Percentiles rank a stretch among this genome's conserved stretches.
Evolutionary conservation across 495 filamentous ascomycete genomes (phyloP).

Genomic region (Lepidopterella palustris): DNA sequence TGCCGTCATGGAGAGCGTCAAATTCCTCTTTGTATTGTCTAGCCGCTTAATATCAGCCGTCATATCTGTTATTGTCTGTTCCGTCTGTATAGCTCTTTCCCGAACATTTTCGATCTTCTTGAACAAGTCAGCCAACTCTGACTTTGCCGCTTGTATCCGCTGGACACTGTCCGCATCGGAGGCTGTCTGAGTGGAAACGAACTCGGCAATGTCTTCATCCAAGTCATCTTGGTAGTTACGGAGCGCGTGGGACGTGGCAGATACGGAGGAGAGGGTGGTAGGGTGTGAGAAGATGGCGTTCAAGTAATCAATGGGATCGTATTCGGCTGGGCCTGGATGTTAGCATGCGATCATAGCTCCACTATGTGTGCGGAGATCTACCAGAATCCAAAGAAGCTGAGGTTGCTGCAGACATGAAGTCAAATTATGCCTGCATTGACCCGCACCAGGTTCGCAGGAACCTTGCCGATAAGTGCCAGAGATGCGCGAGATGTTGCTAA

Average conservation of each 20-base stretch:
- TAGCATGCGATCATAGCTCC: not conserved
- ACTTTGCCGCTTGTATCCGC: conserved; percentile 83
- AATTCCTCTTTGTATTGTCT: conserved; percentile 91
- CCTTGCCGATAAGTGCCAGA: not conserved
- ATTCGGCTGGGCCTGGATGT: conserved; percentile 59
- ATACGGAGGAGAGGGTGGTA: conserved; percentile 73
- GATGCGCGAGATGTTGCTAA: not conserved
- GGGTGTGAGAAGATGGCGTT: conserved; percentile 92
- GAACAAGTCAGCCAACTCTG: conserved; percentile 83
- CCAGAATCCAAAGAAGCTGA: conserved; percentile 36
- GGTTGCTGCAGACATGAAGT: conserved; percentile 32
- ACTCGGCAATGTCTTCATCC: conserved; percentile 66
- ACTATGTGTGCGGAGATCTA: conserved; percentile 15
- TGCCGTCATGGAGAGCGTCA: conserved; percentile 96
- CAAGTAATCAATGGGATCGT: conserved; percentile 88
- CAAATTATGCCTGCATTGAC: conserved; percentile 3
- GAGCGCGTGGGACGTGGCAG: conserved; percentile 63
- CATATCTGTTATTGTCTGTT: conserved; percentile 96
- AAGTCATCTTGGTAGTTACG: conserved; percentile 77
- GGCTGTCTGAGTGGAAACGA: conserved; percentile 74
- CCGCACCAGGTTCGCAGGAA: not conserved
- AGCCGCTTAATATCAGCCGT: conserved; percentile 98
- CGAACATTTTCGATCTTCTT: conserved; percentile 93
- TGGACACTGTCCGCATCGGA: conserved; percentile 82
- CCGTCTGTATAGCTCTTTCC: conserved; percentile 80